Evolutionary conservation across 2,329 filamentous ascomycete species (phyloP).

Genomic region (Neonectria sp.): DNA sequence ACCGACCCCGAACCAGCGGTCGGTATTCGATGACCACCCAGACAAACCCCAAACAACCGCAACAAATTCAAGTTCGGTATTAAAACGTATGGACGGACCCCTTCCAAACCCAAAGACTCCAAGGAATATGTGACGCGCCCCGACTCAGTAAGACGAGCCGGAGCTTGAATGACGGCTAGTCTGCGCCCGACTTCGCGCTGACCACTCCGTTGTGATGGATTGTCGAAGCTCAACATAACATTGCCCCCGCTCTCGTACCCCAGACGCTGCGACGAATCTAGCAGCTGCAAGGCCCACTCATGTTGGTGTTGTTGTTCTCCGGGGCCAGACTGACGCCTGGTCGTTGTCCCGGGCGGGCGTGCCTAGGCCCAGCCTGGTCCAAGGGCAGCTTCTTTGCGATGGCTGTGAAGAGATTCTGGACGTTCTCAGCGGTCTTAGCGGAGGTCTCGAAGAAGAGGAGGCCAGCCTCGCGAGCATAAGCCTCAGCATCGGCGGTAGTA

Average conservation of each 20-base stretch:
- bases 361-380: conserved; percentile 94
- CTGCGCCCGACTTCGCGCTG: conserved; percentile 46
- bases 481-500: conserved; percentile 88
- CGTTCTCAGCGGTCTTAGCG: conserved; percentile 97
- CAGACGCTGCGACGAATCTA: conserved; percentile 52
- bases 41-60: conserved; percentile 44
- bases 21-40: conserved; percentile 36
- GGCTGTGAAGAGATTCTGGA: conserved; percentile 94
- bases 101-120: conserved; percentile 59
- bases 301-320: conserved; percentile 72
- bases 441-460: conserved; percentile 99
- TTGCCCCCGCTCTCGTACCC: conserved; percentile 38
- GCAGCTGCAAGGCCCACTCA: conserved; percentile 70
- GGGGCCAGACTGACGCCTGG: conserved; percentile 71
- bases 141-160: conserved; percentile 47
- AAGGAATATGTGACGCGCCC: conserved; percentile 55
- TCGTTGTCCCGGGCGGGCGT: conserved; percentile 77
- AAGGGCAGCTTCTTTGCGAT: conserved; percentile 98
- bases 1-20: conserved; percentile 33
- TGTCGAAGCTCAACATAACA: conserved; percentile 39
- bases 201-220: conserved; percentile 42
- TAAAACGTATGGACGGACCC: conserved; percentile 56
- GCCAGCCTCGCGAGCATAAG: conserved; percentile 93
- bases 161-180: conserved; percentile 47
- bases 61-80: conserved; percentile 52